Percentiles rank a stretch among this genome's conserved stretches.
These are phyloP conservation scores for Lactifluus pinguis DNA, from an alignment of 768 basidiomycete genomes.

Conservation along the genomic window DNA sequence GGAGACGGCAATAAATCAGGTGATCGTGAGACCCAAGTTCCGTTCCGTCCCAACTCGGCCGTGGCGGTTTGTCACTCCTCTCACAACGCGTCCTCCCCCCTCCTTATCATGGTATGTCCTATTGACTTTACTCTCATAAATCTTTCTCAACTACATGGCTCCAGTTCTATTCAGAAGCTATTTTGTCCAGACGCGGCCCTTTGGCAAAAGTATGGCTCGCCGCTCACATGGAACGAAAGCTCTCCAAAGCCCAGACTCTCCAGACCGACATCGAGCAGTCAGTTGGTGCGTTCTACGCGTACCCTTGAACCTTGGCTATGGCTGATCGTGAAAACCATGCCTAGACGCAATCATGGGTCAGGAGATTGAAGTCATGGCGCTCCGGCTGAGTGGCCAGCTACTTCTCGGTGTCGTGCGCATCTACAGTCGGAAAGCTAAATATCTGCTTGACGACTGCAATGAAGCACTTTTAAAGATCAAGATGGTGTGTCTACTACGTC, in stretches of 20 bases:
- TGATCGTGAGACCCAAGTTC: slow-evolving; percentile 6
- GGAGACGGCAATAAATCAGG: neutral
- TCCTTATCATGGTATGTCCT: slow-evolving; percentile 19
- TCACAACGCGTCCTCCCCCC: slow-evolving; percentile 10
- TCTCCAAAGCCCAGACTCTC: slow-evolving; percentile 90
- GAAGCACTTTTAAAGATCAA: slow-evolving; percentile 93
- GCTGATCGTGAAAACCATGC: neutral
- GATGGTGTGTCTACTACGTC: slow-evolving; percentile 46
- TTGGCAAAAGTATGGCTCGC: slow-evolving; percentile 98
- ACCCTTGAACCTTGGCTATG: neutral
- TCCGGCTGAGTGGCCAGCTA: slow-evolving; percentile 93
- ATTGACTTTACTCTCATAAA: neutral
- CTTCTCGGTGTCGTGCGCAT: slow-evolving; percentile 95
- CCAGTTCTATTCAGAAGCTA: slow-evolving; percentile 89
- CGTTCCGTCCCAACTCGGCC: too few species aligned
- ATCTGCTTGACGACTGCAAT: slow-evolving; percentile 95
- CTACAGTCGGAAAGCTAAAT: slow-evolving; percentile 96
- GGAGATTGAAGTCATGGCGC: slow-evolving; percentile 87
- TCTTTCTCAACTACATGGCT: neutral
- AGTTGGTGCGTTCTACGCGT: slow-evolving; percentile 50
- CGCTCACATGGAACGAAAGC: slow-evolving; percentile 96
- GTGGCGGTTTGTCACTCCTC: neutral
- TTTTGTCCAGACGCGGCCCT: slow-evolving; percentile 88
- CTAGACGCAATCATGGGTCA: slow-evolving; percentile 88
- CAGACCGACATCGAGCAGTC: slow-evolving; percentile 94